Evolutionary conservation across 108 stramenopile species (phyloP).

Genomic region (Aurantiochytrium sp.): DNA sequence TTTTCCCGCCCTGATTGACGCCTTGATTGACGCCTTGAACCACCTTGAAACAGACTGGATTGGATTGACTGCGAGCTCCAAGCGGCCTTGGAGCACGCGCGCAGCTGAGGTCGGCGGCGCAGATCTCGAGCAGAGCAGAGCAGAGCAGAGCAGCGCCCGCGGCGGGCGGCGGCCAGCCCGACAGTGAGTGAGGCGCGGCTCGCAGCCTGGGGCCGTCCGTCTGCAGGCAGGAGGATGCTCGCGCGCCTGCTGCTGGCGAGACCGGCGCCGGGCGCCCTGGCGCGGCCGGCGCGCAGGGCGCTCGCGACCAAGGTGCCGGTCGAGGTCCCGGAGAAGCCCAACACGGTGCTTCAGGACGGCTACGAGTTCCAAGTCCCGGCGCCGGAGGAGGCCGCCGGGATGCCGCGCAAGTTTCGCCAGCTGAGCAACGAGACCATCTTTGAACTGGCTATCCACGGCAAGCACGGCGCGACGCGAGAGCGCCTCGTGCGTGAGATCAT

Average conservation of each 20-base stretch:
- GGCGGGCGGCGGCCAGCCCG: no score
- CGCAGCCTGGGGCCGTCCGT: no score
- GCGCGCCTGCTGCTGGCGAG: background rate
- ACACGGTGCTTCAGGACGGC: background rate
- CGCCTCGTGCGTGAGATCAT: conserved; percentile 28
- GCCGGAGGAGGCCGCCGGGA: background rate
- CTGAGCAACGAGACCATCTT: background rate
- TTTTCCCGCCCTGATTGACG: no score
- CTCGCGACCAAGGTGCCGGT: background rate
- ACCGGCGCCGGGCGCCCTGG: background rate
- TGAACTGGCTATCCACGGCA: background rate
- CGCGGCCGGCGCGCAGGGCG: background rate
- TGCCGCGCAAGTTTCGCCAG: conserved; percentile 16
- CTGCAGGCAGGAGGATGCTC: no score
- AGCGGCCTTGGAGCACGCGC: no score
- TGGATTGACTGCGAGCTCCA: no score
- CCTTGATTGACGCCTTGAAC: no score
- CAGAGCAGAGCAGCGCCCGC: no score
- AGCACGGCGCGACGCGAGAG: conserved; percentile 14
- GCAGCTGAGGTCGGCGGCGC: no score
- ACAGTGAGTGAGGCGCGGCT: no score
- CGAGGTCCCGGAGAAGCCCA: background rate
- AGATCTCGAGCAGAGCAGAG: no score
- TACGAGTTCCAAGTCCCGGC: background rate
- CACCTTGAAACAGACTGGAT: no score